phyloP scores from a whole-genome alignment of 1,284 basidiomycete species.

The Apiotrichum sp. region DNA sequence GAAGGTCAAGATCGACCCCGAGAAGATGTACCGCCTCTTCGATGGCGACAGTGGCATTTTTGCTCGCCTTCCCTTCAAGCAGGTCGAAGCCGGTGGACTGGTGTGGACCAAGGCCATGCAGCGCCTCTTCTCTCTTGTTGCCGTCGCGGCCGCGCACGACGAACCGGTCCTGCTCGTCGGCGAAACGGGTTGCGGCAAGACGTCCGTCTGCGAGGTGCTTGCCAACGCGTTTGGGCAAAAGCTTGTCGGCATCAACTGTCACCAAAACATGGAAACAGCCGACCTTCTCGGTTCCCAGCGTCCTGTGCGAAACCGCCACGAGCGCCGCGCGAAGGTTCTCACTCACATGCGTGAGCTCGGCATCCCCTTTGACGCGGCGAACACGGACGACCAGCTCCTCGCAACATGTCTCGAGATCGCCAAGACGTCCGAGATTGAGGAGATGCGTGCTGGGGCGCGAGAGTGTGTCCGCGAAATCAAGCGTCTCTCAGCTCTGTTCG shows the following conservation, averaged over 20 bases:
- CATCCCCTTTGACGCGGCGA: constrained; percentile 13
- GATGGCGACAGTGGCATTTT: constrained; percentile 49
- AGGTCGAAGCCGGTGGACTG: constrained; percentile 47
- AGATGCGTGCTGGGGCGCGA: constrained; percentile 12
- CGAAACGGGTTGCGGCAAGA: constrained; percentile 97
- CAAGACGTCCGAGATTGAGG: constrained; percentile 8
- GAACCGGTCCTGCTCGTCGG: constrained; percentile 97
- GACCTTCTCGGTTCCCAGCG: constrained; percentile 92
- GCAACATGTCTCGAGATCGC: constrained; percentile 5
- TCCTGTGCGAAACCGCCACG: constrained; percentile 75
- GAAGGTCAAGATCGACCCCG: constrained; percentile 77
- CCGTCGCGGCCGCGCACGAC: constrained; percentile 76
- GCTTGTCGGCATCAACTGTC: constrained; percentile 82
- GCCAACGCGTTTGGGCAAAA: constrained; percentile 61
- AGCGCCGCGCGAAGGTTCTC: constrained; percentile 43
- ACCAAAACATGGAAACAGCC: constrained; percentile 99
- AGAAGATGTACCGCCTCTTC: constrained; percentile 61
- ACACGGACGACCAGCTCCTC: constrained; percentile 29
- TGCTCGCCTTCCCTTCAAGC: constrained; percentile 27
- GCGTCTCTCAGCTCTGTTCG: constrained; percentile 67
- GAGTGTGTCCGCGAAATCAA: constrained; percentile 44
- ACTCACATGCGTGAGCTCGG: constrained; percentile 36
- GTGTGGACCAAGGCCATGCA: constrained; percentile 94
- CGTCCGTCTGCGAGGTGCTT: constrained; percentile 88
- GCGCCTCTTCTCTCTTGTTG: constrained; percentile 76